A percentile compares a stretch with the other conserved stretches of the same genome.
Conservation (phyloP, 306 rosid species). For the Cicer arietinum region DNA sequence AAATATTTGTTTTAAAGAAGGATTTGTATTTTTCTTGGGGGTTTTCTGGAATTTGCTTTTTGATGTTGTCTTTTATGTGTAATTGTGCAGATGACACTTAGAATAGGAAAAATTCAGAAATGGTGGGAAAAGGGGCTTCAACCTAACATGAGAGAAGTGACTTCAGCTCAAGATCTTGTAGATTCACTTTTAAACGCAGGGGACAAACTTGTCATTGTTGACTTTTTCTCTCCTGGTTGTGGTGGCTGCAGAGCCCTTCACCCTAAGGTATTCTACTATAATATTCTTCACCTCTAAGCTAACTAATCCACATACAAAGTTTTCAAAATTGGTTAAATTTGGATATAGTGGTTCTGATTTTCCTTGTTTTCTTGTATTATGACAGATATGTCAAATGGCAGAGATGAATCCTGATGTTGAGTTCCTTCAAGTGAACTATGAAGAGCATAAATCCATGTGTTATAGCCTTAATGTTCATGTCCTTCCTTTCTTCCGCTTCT, state of each 20-base stretch:
- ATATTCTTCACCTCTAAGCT: not conserved
- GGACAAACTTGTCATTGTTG: conserved; percentile 78
- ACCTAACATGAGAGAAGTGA: conserved; percentile 79
- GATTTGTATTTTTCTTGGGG: conserved; percentile 13
- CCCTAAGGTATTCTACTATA: conserved; percentile 66
- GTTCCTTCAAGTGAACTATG: conserved; percentile 83
- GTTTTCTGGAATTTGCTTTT: not conserved
- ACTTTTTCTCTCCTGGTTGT: conserved; percentile 93
- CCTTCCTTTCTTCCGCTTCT: conserved; percentile 89
- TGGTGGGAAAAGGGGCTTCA: conserved; percentile 95
- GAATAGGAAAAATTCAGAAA: conserved; percentile 69
- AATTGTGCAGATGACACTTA: conserved; percentile 50
- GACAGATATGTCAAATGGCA: conserved; percentile 84
- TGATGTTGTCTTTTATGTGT: conserved; percentile 5
- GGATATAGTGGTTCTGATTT: conserved; percentile 13
- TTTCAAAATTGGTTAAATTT: not conserved
- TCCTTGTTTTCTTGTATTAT: conserved; percentile 5
- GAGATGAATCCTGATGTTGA: conserved; percentile 84
- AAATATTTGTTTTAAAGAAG: not conserved
- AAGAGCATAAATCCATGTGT: conserved; percentile 84
- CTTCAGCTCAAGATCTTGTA: conserved; percentile 75
- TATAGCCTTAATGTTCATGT: conserved; percentile 90
- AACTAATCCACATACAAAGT: not conserved
- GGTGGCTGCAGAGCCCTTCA: conserved; percentile 98
- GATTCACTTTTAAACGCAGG: conserved; percentile 77